Evolutionary conservation across 495 filamentous ascomycete species (phyloP), one percentile per base, ranked within the genome.

Genomic region (Penicillium herquei): DNA sequence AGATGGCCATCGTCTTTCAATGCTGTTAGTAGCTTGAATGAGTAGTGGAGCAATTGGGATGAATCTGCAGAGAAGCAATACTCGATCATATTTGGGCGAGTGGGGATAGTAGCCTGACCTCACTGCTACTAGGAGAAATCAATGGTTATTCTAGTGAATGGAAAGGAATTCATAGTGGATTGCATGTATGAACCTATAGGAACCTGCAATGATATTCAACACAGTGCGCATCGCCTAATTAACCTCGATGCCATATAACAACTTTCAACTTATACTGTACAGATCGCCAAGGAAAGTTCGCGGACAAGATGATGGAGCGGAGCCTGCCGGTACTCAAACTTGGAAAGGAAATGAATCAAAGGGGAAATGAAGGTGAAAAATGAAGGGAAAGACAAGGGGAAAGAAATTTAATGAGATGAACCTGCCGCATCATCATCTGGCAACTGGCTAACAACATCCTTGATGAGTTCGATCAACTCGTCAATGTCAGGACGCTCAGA

Each of bases 401-500:
- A 18, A 3, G 17, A 30, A 32, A 33, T 39, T 61, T 52, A 72
- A 55, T 55, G 59, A 39, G 68, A 70, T 17, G 66, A 44, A 26
- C 72, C 54, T 12, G 67, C 61, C 21, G 63, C 55, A 32, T 72
- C 73, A 61, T 94, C 91, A 12, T 89, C 87, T 3, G 90, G 89
- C 61, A 95, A 67, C 61, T 81, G 78, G 16, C 79, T 83, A 61
- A 97, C 84, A 7, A 90, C 87, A 45, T 79, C 74, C 75, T 92
- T 84, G 39, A 96, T 85, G 68, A 92, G 81, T 52, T 78, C 73
- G 64, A 96, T 96, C 74, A 98, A 67, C 77, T 96, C 88, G 58
- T 90, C 86, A 57, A 98, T 88, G 74, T 95, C 89, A 10, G 94
- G 94, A 56, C 94, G 78, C 65, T 98, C 95, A 9, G 78, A 84